Conservation (phyloP, 2,329 filamentous ascomycete species). For the Septoria petroselini region DNA sequence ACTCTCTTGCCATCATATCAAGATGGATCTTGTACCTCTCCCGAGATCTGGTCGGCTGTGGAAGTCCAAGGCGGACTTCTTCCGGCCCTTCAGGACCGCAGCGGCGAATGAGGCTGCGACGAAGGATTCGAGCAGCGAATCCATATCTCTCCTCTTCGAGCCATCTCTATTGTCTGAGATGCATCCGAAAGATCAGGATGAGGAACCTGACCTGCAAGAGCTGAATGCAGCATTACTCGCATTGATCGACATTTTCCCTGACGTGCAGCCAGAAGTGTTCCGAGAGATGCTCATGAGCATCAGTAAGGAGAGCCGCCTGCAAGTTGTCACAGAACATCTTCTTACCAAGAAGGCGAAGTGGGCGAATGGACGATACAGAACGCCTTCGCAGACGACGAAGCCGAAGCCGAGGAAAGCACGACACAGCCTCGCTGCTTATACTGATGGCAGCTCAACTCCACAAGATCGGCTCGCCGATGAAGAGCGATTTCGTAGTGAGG, state of each 20-base stretch:
- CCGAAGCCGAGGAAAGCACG: not conserved
- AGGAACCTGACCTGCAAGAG: slow-evolving; percentile 62
- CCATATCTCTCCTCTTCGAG: slow-evolving; percentile 31
- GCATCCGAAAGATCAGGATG: not conserved
- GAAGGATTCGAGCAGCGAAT: slow-evolving; percentile 14
- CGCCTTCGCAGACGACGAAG: slow-evolving; percentile 8
- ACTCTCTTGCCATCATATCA: too few relatives aligned
- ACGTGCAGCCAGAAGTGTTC: slow-evolving; percentile 78
- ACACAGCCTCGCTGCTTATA: not conserved
- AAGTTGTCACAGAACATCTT: slow-evolving; percentile 72
- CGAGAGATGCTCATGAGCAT: slow-evolving; percentile 75
- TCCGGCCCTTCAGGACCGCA: slow-evolving; percentile 33
- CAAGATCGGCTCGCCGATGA: slow-evolving; percentile 48
- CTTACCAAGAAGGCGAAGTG: slow-evolving; percentile 68
- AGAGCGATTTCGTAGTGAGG: slow-evolving; percentile 65
- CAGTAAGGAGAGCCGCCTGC: slow-evolving; percentile 71
- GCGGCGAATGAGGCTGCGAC: slow-evolving; percentile 26
- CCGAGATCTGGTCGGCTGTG: slow-evolving; percentile 31
- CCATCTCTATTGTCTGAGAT: slow-evolving; percentile 21
- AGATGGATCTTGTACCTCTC: slow-evolving; percentile 34
- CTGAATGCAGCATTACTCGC: slow-evolving; percentile 68
- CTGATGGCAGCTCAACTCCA: not conserved
- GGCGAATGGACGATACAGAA: slow-evolving; percentile 62
- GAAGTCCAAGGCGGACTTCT: slow-evolving; percentile 38
- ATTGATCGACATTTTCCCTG: slow-evolving; percentile 70